Conservation (phyloP, 495 filamentous ascomycete species). For the Penicillium taxi region DNA sequence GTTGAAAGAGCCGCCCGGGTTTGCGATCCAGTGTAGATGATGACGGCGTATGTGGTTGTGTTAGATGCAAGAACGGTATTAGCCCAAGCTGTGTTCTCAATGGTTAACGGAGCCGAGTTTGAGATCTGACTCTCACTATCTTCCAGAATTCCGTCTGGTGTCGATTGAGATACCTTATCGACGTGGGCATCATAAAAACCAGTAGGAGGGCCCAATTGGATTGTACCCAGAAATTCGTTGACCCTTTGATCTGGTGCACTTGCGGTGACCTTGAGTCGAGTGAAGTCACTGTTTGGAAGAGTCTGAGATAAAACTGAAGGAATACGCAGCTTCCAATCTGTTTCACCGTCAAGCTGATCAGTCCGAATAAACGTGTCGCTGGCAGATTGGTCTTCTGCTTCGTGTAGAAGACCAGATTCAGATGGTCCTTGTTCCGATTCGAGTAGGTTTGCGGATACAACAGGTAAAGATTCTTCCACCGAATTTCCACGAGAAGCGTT, state of each 20-base stretch:
- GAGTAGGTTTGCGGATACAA: constrained; percentile 15
- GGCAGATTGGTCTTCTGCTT: constrained; percentile 25
- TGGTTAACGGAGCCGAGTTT: constrained; percentile 66
- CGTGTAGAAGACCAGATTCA: too few species aligned
- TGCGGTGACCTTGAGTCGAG: constrained; percentile 67
- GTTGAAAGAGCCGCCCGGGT: constrained; percentile 93
- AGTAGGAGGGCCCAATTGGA: constrained; percentile 50
- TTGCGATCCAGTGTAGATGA: constrained; percentile 91
- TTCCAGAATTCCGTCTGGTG: constrained; percentile 11
- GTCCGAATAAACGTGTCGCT: constrained; percentile 96
- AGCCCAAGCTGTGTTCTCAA: constrained; percentile 98
- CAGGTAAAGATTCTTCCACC: constrained; percentile 10
- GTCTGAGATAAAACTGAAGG: constrained; percentile 76
- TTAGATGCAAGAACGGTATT: constrained; percentile 96
- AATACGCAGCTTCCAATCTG: constrained; percentile 94
- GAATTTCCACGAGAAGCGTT: constrained; percentile 16
- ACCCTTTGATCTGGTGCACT: constrained; percentile 86
- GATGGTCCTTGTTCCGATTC: constrained; percentile 15
- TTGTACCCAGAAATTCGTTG: constrained; percentile 84
- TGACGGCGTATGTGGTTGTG: constrained; percentile 73
- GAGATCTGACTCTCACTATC: constrained; percentile 19
- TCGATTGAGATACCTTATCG: constrained; percentile 26
- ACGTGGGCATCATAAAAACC: constrained; percentile 38
- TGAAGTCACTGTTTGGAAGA: constrained; percentile 59
- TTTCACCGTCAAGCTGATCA: constrained; percentile 96